These are phyloP conservation scores for Xylaria flabelliformis DNA, from an alignment of 495 filamentous ascomycete species.

Conservation along the genomic window DNA sequence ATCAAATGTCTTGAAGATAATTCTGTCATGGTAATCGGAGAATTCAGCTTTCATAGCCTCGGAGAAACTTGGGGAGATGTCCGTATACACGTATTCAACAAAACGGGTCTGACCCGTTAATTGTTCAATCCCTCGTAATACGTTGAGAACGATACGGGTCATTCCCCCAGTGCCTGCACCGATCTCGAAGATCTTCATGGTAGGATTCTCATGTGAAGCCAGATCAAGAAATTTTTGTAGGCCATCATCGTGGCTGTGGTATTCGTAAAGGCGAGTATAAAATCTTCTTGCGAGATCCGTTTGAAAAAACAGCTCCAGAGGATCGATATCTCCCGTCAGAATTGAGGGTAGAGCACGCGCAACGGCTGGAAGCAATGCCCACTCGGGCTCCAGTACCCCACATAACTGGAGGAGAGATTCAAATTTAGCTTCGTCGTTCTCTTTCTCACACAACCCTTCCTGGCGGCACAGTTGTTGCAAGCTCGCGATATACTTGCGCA, in stretches of 20 bases:
- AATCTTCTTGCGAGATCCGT: not conserved
- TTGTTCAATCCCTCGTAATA: not conserved
- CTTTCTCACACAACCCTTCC: not conserved
- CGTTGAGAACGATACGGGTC: not conserved
- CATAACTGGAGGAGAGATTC: not conserved
- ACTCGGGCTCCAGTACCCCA: not conserved
- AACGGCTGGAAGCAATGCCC: not conserved
- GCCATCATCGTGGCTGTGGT: not conserved
- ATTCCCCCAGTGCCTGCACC: not conserved
- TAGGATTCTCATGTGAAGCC: not conserved
- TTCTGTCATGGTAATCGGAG: not conserved
- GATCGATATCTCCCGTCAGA: not conserved
- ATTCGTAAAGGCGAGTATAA: not conserved
- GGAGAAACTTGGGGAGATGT: not conserved
- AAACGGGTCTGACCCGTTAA: not conserved
- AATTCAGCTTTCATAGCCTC: not conserved
- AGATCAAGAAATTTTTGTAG: not conserved
- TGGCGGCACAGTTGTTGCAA: not conserved
- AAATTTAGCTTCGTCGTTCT: not conserved
- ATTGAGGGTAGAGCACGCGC: not conserved
- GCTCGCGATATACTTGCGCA: not conserved
- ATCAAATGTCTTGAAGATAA: not conserved
- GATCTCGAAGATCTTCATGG: not conserved
- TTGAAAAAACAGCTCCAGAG: not conserved
- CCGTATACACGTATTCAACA: not conserved